A percentile compares a stretch with the other conserved stretches of the same genome.
These are phyloP conservation scores for Vitis hybrid DNA, from an alignment of 177 flowering plant genomes.

Conservation along the genomic window DNA sequence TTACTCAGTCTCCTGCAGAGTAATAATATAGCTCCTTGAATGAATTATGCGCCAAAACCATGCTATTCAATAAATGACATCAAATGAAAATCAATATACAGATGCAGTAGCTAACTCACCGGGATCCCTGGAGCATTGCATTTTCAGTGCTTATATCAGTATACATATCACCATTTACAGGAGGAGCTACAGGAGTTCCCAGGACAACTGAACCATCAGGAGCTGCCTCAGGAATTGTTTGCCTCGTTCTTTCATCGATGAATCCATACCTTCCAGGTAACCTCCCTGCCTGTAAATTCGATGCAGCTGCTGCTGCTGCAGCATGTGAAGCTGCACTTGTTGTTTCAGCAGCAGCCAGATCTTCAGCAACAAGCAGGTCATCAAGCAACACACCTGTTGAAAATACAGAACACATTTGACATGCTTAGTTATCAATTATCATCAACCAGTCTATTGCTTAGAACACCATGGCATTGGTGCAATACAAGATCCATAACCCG, in stretches of 20 bases:
- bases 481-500: not conserved
- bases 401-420: conserved; percentile 4
- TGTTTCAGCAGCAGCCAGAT: conserved; percentile 96
- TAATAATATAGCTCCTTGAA: not conserved
- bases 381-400: conserved; percentile 88
- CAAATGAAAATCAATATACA: not conserved
- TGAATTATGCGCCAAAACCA: not conserved
- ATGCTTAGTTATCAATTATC: not conserved
- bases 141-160: conserved; percentile 96
- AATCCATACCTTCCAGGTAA: conserved; percentile 63
- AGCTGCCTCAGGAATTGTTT: conserved; percentile 49
- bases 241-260: conserved; percentile 71
- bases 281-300: conserved; percentile 64
- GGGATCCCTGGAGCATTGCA: conserved; percentile 79
- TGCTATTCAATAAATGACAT: not conserved
- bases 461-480: not conserved
- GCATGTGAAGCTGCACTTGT: conserved; percentile 97
- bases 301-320: conserved; percentile 88
- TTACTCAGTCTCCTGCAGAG: conserved; percentile 71
- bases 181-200: conserved; percentile 94
- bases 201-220: conserved; percentile 91
- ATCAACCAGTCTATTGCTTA: not conserved
- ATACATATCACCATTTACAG: conserved; percentile 91
- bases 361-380: conserved; percentile 97
- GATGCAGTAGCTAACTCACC: conserved; percentile 43